Base-by-base conservation (phyloP, 164 flowering plant genomes). In the Chimonanthus salicifolius region DNA sequence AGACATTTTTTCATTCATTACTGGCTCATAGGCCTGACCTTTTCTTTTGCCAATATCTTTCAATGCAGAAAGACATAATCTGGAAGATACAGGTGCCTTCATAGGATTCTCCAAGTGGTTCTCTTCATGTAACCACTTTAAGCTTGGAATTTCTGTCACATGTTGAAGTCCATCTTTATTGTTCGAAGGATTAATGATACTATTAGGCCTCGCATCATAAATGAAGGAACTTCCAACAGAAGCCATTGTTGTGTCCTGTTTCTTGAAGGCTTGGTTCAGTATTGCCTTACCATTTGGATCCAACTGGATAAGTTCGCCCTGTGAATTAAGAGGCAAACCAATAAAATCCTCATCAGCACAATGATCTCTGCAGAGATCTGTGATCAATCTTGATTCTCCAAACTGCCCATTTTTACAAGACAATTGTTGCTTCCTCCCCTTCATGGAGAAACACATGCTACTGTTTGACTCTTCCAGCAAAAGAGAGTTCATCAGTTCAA, bases 311-410 rank as follows among this genome's bases (percentile, higher is more conserved):
- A 86, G 75, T 71, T 86, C 89, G 3, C 96, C 92, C n/a, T 80
- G 88, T 69, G 90, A 90, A 71, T 89, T 87, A 58, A 90, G 90
- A 45, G 92, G 92, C 79, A 89, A 83, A 49, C 92, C 89, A 49
- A 83, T 68, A 76, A 78, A 83, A 33, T 71, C 80, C 4, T 72
- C 83, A 71, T 83, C 71, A 54, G 58, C 16, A 58, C 72, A 47
- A 67, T 71, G 80, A 15, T 77, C 79, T 66, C 76, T 74, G 47
- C 54, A 62, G 15, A 77, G 54, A 47, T 71, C 48, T 43, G 63
- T 71, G 60, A n/a, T 48, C 11, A 3, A 51, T 71, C 70, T 76
- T 64, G 74, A 9, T n/a, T 50, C 68, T 45, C 74, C 68, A 44
- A 33, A 66, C 48, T 66, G 65, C 71, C 54, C 51, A 20, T 47